A percentile compares a stretch with the other conserved stretches of the same genome.
Evolutionary conservation across 2,329 filamentous ascomycete species (phyloP).

Genomic region (Epichloe hybrida): DNA sequence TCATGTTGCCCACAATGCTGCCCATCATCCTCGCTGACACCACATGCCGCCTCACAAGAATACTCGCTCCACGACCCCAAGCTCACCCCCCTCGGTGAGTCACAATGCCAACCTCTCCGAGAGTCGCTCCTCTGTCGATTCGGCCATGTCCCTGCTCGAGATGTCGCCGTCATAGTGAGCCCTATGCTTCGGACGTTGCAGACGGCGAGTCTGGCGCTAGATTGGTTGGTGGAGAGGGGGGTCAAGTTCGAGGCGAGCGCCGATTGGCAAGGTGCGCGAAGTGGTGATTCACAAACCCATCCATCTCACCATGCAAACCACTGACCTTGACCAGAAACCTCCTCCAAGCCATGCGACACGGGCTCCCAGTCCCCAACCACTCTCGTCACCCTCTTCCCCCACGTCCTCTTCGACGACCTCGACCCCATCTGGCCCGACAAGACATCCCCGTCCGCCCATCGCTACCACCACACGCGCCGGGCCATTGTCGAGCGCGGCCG

Average conservation of each 20-base stretch:
- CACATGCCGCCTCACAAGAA: constrained; percentile 23
- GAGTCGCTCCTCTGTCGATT: constrained; percentile 28
- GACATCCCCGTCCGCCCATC: constrained; percentile 28
- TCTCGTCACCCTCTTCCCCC: constrained; percentile 33
- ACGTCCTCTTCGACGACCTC: constrained; percentile 42
- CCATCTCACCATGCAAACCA: background rate
- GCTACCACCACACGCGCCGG: constrained; percentile 38
- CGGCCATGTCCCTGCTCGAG: constrained; percentile 13
- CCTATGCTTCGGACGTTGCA: constrained; percentile 54
- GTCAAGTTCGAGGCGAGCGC: constrained; percentile 44
- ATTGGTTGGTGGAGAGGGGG: constrained; percentile 42
- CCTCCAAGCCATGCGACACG: constrained; percentile 45
- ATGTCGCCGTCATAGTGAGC: constrained; percentile 44
- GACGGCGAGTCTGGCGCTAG: constrained; percentile 44
- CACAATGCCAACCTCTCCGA: constrained; percentile 33
- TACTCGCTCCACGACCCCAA: constrained; percentile 35
- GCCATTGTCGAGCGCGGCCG: constrained; percentile 44
- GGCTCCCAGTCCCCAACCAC: constrained; percentile 31
- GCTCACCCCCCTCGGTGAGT: constrained; percentile 33
- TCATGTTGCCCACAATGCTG: background rate
- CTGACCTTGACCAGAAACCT: constrained; percentile 30
- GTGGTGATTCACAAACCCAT: background rate
- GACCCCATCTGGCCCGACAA: constrained; percentile 53
- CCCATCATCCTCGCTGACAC: constrained; percentile 5
- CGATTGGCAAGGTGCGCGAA: constrained; percentile 45